phyloP scores from a whole-genome alignment of 208 protist genomes.

The Trypanosoma vivax region DNA sequence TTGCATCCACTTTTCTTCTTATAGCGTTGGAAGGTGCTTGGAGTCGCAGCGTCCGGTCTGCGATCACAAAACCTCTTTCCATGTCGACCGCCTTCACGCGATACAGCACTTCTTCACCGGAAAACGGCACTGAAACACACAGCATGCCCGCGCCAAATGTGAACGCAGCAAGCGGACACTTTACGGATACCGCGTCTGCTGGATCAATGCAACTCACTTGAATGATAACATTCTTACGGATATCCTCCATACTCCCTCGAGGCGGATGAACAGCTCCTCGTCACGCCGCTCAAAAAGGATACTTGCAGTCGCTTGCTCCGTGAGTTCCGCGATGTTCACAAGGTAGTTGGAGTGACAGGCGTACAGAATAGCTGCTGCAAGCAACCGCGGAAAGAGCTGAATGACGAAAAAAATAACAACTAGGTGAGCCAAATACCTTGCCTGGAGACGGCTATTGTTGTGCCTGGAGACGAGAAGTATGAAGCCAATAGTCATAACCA shows the following conservation, averaged over 20 bases:
- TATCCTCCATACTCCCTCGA: slow-evolving; percentile 34
- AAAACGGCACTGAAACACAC: slow-evolving; percentile 31
- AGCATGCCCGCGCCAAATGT: slow-evolving; percentile 59
- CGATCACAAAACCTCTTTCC: slow-evolving; percentile 32
- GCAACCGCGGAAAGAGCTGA: slow-evolving; percentile 61
- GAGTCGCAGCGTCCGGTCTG: slow-evolving; percentile 31
- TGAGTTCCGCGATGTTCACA: slow-evolving; percentile 33
- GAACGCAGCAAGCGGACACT: slow-evolving; percentile 26
- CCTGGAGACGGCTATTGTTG: slow-evolving; percentile 48
- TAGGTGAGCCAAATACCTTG: slow-evolving; percentile 40
- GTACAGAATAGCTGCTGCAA: slow-evolving; percentile 67
- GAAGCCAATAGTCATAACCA: slow-evolving; percentile 51
- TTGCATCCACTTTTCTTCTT: no score
- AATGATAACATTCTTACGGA: slow-evolving; percentile 28
- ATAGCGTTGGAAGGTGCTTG: no score
- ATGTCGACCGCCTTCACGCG: slow-evolving; percentile 55
- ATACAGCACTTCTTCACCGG: slow-evolving; percentile 14
- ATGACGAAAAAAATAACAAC: slow-evolving; percentile 65
- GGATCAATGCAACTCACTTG: slow-evolving; percentile 38
- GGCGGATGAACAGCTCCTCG: slow-evolving; percentile 18
- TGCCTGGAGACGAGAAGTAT: slow-evolving; percentile 51
- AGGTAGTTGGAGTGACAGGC: slow-evolving; percentile 49
- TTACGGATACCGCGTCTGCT: background rate
- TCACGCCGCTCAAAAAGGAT: slow-evolving; percentile 31
- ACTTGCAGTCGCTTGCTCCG: slow-evolving; percentile 40